Base-by-base conservation (phyloP, 2,329 filamentous ascomycete genomes). In the Calonectria pseudoturangicola region DNA sequence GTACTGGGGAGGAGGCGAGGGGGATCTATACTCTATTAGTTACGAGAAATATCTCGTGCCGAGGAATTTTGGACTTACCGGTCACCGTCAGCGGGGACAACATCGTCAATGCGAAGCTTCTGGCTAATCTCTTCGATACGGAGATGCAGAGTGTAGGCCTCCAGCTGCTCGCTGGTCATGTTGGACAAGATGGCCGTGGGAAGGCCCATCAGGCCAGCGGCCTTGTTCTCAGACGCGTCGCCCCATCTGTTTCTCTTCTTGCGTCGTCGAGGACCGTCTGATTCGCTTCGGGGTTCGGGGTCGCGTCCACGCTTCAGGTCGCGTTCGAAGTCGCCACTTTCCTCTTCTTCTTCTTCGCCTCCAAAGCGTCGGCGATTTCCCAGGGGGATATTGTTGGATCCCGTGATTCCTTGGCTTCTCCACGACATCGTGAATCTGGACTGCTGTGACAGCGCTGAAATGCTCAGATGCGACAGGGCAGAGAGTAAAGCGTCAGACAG, bases 181-280 rank as follows among this genome's bases (percentile, higher is more conserved):
- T 96, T 96, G 75, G 96, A 95, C 85, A 96, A 93, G 84, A 99
- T 98, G 82, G 96, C 95, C 18, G 97, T 99, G 33, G 97, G 95
- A 78, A 99, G 90, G 71, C 97, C 97, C 96, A 99, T 98, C 74
- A 99, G 90, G 77, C 97, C 97, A 71, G 97, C 97, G 73, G 97
- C 97, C 89, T 99, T 99, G 88, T 99, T 99, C 87, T 99, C 97
- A 68, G 95, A 93, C 74, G 95, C 95, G 86, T 98, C 96, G 78
- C 97, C 97, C 97, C 97, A 99, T 83, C 97, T 93, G 85, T 99
- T 99, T 84, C 96, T 94, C 93, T 98, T 98, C 92, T 98, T 98
- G 85, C 97, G 95, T 81, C 94, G 94, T 84, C 94, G 94, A 75
- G 93, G 91, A 71, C 95, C 96, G 86, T 98, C 96, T 64, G 85